A percentile compares a stretch with the other conserved stretches of the same genome.
Conservation (phyloP, 2,329 filamentous ascomycete species). For the Pyrenophora tritici-repentis region DNA sequence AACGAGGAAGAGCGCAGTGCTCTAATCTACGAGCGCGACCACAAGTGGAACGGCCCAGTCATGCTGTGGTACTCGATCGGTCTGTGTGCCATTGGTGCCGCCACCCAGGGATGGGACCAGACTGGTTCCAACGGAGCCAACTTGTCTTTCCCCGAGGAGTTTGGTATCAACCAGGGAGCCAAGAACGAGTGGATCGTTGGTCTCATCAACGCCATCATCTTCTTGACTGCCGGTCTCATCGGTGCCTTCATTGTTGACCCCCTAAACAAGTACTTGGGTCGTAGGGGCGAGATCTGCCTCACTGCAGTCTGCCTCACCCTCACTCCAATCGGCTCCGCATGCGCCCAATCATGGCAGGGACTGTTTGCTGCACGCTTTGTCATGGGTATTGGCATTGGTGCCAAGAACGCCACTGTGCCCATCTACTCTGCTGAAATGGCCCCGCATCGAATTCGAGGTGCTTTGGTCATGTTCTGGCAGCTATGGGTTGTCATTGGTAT, state of each 20-base stretch:
- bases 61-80: constrained; percentile 70
- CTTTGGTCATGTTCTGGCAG: constrained; percentile 49
- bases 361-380: constrained; percentile 44
- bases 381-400: constrained; percentile 45
- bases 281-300: constrained; percentile 47
- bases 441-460: constrained; percentile 41
- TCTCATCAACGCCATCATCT: constrained; percentile 46
- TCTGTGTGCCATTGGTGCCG: constrained; percentile 70
- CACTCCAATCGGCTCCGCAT: constrained; percentile 46
- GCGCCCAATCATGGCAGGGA: constrained; percentile 45
- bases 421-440: constrained; percentile 46
- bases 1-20: constrained; percentile 63
- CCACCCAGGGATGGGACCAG: constrained; percentile 71
- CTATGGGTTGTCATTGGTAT: constrained; percentile 46
- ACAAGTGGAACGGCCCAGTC: constrained; percentile 65
- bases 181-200: constrained; percentile 40
- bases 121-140: constrained; percentile 62
- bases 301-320: constrained; percentile 44
- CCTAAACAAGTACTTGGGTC: constrained; percentile 46
- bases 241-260: constrained; percentile 36
- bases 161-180: constrained; percentile 51
- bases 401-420: constrained; percentile 42
- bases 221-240: constrained; percentile 47
- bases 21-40: constrained; percentile 65
- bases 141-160: constrained; percentile 63